Conservation (phyloP, 768 basidiomycete species). For the Hypsizygus marmoreus region DNA sequence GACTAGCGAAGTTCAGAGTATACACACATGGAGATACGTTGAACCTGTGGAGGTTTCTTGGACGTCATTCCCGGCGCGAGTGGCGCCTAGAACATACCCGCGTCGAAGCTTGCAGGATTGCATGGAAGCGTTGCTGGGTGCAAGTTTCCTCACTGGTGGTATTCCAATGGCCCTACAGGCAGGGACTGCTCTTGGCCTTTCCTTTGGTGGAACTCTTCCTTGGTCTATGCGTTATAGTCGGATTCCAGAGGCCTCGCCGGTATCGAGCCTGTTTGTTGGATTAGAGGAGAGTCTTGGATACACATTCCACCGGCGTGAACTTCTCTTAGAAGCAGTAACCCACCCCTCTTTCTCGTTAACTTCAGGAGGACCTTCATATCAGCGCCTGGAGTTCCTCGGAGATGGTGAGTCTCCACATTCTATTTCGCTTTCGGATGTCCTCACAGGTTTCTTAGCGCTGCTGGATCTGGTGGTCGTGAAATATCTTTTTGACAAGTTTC, state of each 20-base stretch:
- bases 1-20: constrained; percentile 55
- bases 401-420: constrained; percentile 60
- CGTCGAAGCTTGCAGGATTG: constrained; percentile 82
- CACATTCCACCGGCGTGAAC: constrained; percentile 58
- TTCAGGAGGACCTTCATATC: constrained; percentile 65
- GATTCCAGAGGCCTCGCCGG: constrained; percentile 28
- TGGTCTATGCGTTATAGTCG: constrained; percentile 65
- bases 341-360: constrained; percentile 72
- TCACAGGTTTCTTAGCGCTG: constrained; percentile 63
- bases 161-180: constrained; percentile 65
- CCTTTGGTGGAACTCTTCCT: constrained; percentile 69
- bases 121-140: constrained; percentile 85
- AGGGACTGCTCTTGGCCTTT: constrained; percentile 66
- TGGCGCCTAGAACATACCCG: constrained; percentile 51
- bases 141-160: constrained; percentile 72
- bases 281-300: constrained; percentile 74
- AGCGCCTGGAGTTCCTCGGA: constrained; percentile 86
- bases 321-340: constrained; percentile 79
- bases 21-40: constrained; percentile 61
- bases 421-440: constrained; percentile 10
- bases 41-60: constrained; percentile 37
- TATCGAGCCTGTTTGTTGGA: constrained; percentile 48
- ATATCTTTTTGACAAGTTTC: constrained; percentile 71
- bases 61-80: constrained; percentile 24
- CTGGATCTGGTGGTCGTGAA: constrained; percentile 72